phyloP scores from a whole-genome alignment of 805 yeast species.

The Candida patagonica region DNA sequence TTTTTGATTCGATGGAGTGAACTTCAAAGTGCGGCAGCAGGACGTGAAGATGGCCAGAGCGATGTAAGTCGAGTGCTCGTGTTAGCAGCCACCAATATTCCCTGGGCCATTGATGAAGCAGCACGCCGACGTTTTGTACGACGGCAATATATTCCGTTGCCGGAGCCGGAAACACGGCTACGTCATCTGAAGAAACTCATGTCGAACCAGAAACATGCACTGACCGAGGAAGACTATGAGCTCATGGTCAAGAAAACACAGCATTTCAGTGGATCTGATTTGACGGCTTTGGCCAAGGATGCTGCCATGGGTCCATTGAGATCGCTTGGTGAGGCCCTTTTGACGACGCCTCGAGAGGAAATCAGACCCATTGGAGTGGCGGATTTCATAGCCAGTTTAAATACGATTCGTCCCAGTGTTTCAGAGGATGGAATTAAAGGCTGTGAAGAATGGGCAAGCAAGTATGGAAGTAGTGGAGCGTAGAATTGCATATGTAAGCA shows the following conservation, averaged over 20 bases:
- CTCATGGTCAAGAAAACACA: conserved; percentile 57
- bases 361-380: conserved; percentile 65
- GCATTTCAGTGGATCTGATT: conserved; percentile 87
- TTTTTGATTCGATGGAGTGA: conserved; percentile 94
- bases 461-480: conserved; percentile 84
- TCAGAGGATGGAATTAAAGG: conserved; percentile 66
- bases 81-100: conserved; percentile 89
- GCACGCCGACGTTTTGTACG: conserved; percentile 89
- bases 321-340: conserved; percentile 74
- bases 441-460: conserved; percentile 83
- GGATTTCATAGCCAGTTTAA: conserved; percentile 71
- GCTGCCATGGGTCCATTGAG: conserved; percentile 98
- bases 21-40: conserved; percentile 78
- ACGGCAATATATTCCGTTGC: conserved; percentile 87
- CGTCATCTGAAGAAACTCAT: conserved; percentile 62
- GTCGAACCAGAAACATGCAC: conserved; percentile 60
- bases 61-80: conserved; percentile 66
- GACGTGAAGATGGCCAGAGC: conserved; percentile 43
- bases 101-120: conserved; percentile 97
- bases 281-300: conserved; percentile 89
- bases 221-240: conserved; percentile 54
- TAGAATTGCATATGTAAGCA: conserved; percentile 27
- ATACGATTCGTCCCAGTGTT: conserved; percentile 80
- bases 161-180: conserved; percentile 74
- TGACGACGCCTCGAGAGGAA: conserved; percentile 57